These are phyloP conservation scores for Trichoderma simmonsii DNA, from an alignment of 2,329 filamentous ascomycete genomes.

Conservation along the genomic window DNA sequence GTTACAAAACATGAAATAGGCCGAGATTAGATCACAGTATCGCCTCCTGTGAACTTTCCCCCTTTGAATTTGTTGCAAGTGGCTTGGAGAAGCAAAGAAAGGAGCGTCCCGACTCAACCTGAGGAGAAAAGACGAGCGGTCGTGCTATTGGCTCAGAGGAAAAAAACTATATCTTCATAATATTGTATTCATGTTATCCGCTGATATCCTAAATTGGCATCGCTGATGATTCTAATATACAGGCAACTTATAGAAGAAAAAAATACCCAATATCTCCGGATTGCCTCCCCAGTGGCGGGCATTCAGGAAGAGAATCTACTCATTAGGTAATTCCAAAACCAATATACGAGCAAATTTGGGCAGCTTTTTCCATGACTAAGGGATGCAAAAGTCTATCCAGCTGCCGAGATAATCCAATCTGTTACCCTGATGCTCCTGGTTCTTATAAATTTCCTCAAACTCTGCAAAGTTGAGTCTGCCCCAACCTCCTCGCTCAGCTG, in stretches of 20 bases:
- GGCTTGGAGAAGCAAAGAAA: not conserved
- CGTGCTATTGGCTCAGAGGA: not conserved
- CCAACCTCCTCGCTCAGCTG: conserved; percentile 69
- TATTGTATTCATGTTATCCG: not conserved
- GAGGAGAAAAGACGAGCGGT: not conserved
- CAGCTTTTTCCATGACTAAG: conserved; percentile 34
- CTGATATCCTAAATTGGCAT: not conserved
- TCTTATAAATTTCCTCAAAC: conserved; percentile 72
- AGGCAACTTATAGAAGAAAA: not conserved
- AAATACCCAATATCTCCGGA: not conserved
- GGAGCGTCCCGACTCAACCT: not conserved
- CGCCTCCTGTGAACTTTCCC: not conserved
- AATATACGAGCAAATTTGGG: not conserved
- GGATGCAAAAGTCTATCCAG: conserved; percentile 84
- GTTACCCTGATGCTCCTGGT: conserved; percentile 59
- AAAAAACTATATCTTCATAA: not conserved
- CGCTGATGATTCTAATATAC: conserved; percentile 4
- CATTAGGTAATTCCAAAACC: too few species aligned
- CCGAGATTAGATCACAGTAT: not conserved
- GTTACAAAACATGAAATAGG: not conserved
- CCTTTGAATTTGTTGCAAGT: not conserved
- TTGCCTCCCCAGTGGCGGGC: not conserved
- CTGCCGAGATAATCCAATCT: conserved; percentile 77
- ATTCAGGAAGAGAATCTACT: not conserved
- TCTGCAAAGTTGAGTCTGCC: conserved; percentile 76